Base-by-base conservation (phyloP, 495 filamentous ascomycete genomes). In the Neurospora terricola region DNA sequence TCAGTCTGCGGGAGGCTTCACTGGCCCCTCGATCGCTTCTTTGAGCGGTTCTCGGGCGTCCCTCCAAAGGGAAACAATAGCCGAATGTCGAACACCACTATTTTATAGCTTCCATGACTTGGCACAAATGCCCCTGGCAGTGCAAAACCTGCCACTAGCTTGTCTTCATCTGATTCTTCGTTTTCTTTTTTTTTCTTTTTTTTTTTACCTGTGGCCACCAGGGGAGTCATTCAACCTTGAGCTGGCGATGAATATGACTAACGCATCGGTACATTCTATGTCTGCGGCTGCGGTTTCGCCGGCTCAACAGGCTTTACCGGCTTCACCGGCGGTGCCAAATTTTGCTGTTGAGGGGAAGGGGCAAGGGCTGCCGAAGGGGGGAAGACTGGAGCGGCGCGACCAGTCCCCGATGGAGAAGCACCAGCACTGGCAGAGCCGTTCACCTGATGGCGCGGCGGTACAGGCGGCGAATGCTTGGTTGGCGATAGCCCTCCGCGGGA, bases 401-500 rank as follows among this genome's bases (percentile, higher is more conserved):
- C 81, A 38, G 75, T 76, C 62, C 69, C 74, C 70, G 72, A 76
- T 62, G 72, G 74, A 43, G 72, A 70, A 40, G 75, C 72, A 40
- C 73, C 38, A 34, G 42, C 42, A 37, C 74, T 74, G 73, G 77
- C 30, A 70, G 76, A 30, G 70, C 75, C 69, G 69, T 74, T 75
- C 72, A 70, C 54, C 69, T 42, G 72, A 38, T 73, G 69, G 34
- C 77, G 79, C 38, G 81, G 79, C 37, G 76, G 76, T 16, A 76
- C 75, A 37, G 84, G 81, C 27, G 87, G 84, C 16, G 87, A 88
- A 45, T 93, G 90, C 78, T 96, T 96, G 48, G 87, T 91, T 5
- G 93, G 93, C 21, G 93, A 94, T 42, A 93, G 81, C 7, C 92
- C 92, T 5, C 88, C 90, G 45, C 84, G 81, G 30, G 84, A 75